Base-by-base conservation (phyloP, 306 rosid species). In the Acacia crassicarpa region DNA sequence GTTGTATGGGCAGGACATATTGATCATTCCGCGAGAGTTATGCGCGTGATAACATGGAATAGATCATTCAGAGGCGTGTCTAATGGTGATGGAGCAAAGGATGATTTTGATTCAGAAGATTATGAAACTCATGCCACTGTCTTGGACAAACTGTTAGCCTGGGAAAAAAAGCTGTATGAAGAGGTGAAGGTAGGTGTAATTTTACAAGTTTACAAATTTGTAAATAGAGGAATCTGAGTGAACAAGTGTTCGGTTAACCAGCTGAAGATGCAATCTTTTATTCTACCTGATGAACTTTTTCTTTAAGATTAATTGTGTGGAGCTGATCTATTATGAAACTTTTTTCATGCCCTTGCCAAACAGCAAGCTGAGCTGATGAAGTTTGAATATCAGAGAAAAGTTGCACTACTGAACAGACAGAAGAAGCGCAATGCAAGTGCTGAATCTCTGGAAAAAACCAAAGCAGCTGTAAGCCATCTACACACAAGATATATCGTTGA, bases 131-230 rank as follows among this genome's bases (percentile, higher is more conserved):
- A 87, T 86, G 93, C 93, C 33, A 86, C 90, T 74, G 84, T 88
- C 81, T 83, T 88, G 90, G 93, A 90, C 67, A 88, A 90, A 82
- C 23, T 90, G 83, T 72, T 90, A 67, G 93, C 93, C 6, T 90
- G 91, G 93, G 93, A 90, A 77, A 90, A 88, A 89, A 90, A 90
- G 82, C 93, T 88, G 16, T 90, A 88, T 77, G 93, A 90, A 20
- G 91, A 90, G 85, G 91, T 90, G 63, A 90, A 90, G 93, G 93
- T 90, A 81, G 13, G 27, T 77, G 30, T 27, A 70, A 38, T 73
- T 59, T 49, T 66, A 54, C 11, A 51, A 19, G 22, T 38, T 30
- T 32, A 63, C 66, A 48, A 30, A 22, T 72, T 69, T 46, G 15
- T 41, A n/a, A 41, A 69, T 3, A 25, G 23, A n/a, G 53, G 19